Conservation (phyloP, 2,329 filamentous ascomycete genomes). For the Thielaviopsis populi region DNA sequence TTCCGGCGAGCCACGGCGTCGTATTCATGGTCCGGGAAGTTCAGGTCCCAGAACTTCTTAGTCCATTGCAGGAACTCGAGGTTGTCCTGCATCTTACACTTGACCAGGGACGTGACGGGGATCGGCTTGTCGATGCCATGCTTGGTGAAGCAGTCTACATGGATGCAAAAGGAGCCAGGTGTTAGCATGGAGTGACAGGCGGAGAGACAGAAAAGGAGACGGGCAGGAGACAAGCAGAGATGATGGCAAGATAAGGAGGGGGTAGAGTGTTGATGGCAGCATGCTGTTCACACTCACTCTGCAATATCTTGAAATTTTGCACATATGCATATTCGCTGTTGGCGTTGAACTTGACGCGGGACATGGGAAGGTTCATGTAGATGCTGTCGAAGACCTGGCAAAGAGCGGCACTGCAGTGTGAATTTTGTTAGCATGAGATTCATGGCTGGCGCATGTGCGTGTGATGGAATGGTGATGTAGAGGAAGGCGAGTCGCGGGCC, state of each 20-base stretch:
- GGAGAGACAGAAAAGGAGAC: background rate
- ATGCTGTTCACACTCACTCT: slow-evolving; percentile 48
- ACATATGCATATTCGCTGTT: slow-evolving; percentile 95
- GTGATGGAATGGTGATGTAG: background rate
- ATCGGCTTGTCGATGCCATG: slow-evolving; percentile 82
- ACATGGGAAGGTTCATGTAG: slow-evolving; percentile 90
- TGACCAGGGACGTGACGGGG: slow-evolving; percentile 74
- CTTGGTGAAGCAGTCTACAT: slow-evolving; percentile 64
- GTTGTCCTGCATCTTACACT: slow-evolving; percentile 99
- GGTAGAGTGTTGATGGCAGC: too few relatives aligned
- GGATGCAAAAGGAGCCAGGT: background rate
- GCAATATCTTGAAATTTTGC: slow-evolving; percentile 95
- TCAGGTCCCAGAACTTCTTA: slow-evolving; percentile 95
- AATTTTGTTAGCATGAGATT: slow-evolving; percentile 3
- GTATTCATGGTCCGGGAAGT: slow-evolving; percentile 95
- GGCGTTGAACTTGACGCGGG: slow-evolving; percentile 93
- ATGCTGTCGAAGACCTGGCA: slow-evolving; percentile 99
- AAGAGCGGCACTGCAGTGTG: slow-evolving; percentile 59
- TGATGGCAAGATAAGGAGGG: too few relatives aligned
- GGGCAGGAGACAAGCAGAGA: too few relatives aligned
- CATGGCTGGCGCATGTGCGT: background rate
- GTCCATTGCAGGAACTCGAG: slow-evolving; percentile 96
- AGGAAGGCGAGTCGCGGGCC: background rate
- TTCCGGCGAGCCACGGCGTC: slow-evolving; percentile 78
- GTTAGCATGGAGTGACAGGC: slow-evolving; percentile 15